These are phyloP conservation scores for Candida frijolesensis DNA, from an alignment of 1,139 yeast genomes.

Conservation along the genomic window DNA sequence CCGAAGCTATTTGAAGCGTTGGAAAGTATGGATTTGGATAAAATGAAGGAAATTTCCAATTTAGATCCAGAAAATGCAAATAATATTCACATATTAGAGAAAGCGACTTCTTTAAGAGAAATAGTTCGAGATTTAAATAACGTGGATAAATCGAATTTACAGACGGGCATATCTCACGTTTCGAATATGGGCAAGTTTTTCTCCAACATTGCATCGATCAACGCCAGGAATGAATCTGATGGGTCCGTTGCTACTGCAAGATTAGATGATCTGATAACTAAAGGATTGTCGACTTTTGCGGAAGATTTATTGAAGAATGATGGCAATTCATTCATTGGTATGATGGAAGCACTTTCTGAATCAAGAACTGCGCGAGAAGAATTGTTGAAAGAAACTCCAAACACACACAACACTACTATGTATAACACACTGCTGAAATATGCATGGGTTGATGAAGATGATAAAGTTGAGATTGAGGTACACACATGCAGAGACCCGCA, in stretches of 20 bases:
- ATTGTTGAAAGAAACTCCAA: conserved; percentile 22
- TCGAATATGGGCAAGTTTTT: conserved; percentile 29
- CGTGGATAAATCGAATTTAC: conserved; percentile 30
- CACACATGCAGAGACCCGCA: conserved; percentile 9
- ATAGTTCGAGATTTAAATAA: conserved; percentile 31
- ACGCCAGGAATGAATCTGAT: conserved; percentile 11
- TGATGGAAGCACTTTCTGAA: conserved; percentile 74
- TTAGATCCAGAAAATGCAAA: conserved; percentile 18
- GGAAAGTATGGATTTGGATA: conserved; percentile 30
- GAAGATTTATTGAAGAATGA: conserved; percentile 76
- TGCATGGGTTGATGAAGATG: conserved; percentile 31
- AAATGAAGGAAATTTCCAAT: conserved; percentile 26
- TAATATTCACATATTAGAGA: conserved; percentile 26
- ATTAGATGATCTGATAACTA: conserved; percentile 25
- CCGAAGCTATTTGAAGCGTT: conserved; percentile 34
- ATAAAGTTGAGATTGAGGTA: conserved; percentile 11
- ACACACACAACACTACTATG: background rate
- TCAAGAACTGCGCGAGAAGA: conserved; percentile 55
- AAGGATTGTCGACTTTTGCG: conserved; percentile 62
- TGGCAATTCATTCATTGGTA: conserved; percentile 71
- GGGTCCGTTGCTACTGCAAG: conserved; percentile 10
- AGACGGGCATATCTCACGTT: conserved; percentile 30
- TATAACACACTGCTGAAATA: conserved; percentile 7
- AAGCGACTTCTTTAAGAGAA: conserved; percentile 32
- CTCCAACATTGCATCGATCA: conserved; percentile 18